phyloP scores from a whole-genome alignment of 2,329 filamentous ascomycete species.

The Pseudocercospora pini-densiflorae region DNA sequence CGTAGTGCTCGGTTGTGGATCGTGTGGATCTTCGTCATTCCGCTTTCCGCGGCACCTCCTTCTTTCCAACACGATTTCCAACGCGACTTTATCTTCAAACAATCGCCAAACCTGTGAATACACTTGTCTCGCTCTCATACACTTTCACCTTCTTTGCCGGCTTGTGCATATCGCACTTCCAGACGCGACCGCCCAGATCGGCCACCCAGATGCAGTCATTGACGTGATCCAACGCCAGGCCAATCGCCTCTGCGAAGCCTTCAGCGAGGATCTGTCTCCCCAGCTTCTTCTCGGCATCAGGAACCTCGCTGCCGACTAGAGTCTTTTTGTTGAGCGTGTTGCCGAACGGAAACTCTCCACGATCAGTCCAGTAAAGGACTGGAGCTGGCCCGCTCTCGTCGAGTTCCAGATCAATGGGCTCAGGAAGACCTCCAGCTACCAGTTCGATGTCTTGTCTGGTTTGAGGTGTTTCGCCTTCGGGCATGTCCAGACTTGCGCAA shows the following conservation, averaged over 20 bases:
- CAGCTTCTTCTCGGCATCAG: constrained; percentile 24
- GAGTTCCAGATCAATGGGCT: constrained; percentile 63
- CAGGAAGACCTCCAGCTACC: constrained; percentile 54
- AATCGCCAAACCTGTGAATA: constrained; percentile 23
- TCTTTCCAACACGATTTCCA: neutral
- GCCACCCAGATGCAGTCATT: constrained; percentile 24
- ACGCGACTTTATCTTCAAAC: neutral
- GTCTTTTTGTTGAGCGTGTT: constrained; percentile 56
- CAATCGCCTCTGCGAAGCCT: constrained; percentile 31
- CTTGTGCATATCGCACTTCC: constrained; percentile 19
- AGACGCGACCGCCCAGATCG: constrained; percentile 24
- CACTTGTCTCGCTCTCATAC: constrained; percentile 20
- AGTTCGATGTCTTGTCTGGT: constrained; percentile 49
- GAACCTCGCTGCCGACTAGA: constrained; percentile 18
- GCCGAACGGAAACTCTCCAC: constrained; percentile 61
- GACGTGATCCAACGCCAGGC: constrained; percentile 23
- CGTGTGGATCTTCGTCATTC: neutral
- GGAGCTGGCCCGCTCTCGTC: constrained; percentile 47
- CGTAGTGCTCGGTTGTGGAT: neutral
- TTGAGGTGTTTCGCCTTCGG: constrained; percentile 34
- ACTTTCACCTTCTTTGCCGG: constrained; percentile 23
- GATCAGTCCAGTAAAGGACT: constrained; percentile 64
- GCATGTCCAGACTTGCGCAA: constrained; percentile 51
- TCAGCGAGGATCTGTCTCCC: constrained; percentile 30
- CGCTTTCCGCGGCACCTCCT: neutral